Base-by-base conservation (phyloP, 2,329 filamentous ascomycete genomes). In the Gliomastix tumulicola region DNA sequence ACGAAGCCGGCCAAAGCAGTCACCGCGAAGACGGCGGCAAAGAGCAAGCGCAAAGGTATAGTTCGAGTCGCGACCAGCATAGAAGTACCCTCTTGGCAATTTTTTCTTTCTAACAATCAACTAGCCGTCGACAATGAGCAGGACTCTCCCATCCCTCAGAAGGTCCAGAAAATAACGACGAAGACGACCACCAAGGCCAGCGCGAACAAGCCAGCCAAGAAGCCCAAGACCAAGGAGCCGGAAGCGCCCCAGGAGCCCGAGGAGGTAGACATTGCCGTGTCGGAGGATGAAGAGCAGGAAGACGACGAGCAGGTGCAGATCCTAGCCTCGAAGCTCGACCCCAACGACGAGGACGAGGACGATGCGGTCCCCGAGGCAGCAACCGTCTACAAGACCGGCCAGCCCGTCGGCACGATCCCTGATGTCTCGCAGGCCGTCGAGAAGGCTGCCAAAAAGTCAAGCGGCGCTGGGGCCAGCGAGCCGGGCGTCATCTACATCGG, bases 401-500 rank as follows among this genome's bases (percentile, higher is more conserved):
- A 71, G 46, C 65, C 68, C 30, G 63, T 73, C 8, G 68, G 69
- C 50, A 68, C 68, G 51, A 63, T 71, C 25, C 73, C 73, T 37
- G 58, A 69, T 43, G 51, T 65, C 16, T 61, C 69, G 40, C 64
- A 65, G 45, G 63, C 66, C 33, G 46, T 63, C 9, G 51, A 60
- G 44, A 65, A 69, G 48, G 63, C 68, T 17, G 59, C 64, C 19
- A 56, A 63, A 47, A 35, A 31, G 7, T 27, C 36, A 9, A 21
- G 20, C 6, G 36, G 32, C 13, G n/a, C n/a, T n/a, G n/a, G n/a
- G n/a, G n/a, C n/a, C n/a, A 27, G 32, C 3, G 36, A 41, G n/a
- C 28, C 21, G 12, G 90, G 89, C 32, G 82, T 92, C 28, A 73
- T 97, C 53, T 97, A 95, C 64, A 73, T 98, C 51, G 88, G 87